Conservation (phyloP, 2,329 filamentous ascomycete species). For the Alternaria gansuensis region DNA sequence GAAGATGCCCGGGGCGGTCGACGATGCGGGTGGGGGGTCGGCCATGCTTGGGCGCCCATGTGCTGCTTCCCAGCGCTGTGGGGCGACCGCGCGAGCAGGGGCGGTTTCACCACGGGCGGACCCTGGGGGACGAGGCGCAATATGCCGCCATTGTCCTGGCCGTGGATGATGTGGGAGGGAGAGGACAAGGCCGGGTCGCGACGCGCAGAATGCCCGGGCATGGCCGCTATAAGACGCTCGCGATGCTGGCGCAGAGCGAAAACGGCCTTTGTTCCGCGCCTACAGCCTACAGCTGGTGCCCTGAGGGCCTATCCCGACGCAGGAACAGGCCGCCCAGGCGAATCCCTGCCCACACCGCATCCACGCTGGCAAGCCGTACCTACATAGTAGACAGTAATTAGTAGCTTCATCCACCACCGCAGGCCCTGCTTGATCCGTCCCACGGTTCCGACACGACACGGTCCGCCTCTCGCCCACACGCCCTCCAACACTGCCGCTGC, state of each 20-base stretch:
- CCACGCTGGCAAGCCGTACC: too few species aligned
- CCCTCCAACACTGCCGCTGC: too few species aligned
- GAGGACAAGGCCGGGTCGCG: not conserved
- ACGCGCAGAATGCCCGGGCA: not conserved
- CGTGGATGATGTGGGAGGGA: not conserved
- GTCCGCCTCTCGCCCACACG: not conserved
- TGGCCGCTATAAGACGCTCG: not conserved
- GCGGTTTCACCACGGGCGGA: conserved; percentile 19
- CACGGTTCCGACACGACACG: conserved; percentile 6
- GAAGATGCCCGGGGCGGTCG: conserved; percentile 37
- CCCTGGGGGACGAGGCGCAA: conserved; percentile 2
- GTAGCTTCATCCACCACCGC: not conserved
- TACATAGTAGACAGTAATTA: too few species aligned
- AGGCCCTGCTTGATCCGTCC: not conserved
- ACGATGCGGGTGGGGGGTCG: conserved; percentile 22
- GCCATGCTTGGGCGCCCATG: conserved; percentile 25
- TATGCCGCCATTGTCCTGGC: not conserved
- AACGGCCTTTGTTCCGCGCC: conserved; percentile 19
- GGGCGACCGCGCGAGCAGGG: conserved; percentile 28
- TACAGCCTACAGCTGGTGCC: conserved; percentile 14
- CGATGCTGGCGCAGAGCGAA: conserved; percentile 4
- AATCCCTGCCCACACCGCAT: conserved; percentile 4
- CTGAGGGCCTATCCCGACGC: conserved; percentile 21
- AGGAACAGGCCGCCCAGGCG: conserved; percentile 23
- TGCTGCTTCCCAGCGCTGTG: conserved; percentile 11